Base-by-base conservation (phyloP, 768 basidiomycete species). In the Kwoniella dejecticola region DNA sequence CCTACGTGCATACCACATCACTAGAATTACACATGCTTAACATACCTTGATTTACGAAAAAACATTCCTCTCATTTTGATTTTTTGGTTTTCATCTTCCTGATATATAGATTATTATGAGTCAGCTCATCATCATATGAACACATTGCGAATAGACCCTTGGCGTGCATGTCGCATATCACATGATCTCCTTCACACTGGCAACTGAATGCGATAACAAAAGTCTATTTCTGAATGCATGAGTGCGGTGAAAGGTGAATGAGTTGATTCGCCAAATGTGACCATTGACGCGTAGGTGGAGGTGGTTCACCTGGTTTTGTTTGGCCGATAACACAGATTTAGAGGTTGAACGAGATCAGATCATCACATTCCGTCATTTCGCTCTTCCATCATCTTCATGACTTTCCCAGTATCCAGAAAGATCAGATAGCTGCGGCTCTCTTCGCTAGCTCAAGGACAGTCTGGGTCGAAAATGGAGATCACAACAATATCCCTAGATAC, bases 401-500 rank as follows among this genome's bases (percentile, higher is more conserved):
- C n/a, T n/a, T n/a, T n/a, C n/a, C n/a, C n/a, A n/a, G n/a, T n/a
- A n/a, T n/a, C n/a, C n/a, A n/a, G n/a, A n/a, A n/a, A n/a, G n/a
- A n/a, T n/a, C n/a, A n/a, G n/a, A n/a, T n/a, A n/a, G n/a, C n/a
- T n/a, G n/a, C n/a, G n/a, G n/a, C n/a, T n/a, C n/a, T n/a, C n/a
- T n/a, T n/a, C n/a, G n/a, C n/a, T n/a, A n/a, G n/a, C n/a, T n/a
- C n/a, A n/a, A n/a, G 33, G 33, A 36, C 33, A 7, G 15, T 36
- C 33, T 42, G 19, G 19, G 8, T 6, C 19, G 24, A 50, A 12
- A 48, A 57, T 57, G 56, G 46, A 57, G 44, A 44, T 77, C 38
- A 44, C 69, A 3, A 60, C 57, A 19, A 57, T 78, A 38, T 73
- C 70, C 15, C 67, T 78, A 6, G 74, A 73, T 44, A 30, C 54